phyloP scores from a whole-genome alignment of 345 rosid species.

The Acer negundo region DNA sequence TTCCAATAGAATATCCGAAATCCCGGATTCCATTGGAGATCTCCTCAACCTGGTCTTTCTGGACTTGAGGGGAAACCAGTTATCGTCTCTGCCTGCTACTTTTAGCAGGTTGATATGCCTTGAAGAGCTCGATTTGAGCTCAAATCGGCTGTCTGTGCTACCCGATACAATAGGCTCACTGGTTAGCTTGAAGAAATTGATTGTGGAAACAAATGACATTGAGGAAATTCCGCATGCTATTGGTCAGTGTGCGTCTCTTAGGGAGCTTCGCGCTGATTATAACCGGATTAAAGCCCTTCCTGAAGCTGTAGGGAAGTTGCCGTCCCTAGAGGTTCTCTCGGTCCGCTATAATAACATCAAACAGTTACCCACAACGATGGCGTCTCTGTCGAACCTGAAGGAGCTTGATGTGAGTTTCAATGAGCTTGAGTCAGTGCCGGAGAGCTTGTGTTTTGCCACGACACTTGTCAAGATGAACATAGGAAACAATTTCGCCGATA shows the following conservation, averaged over 20 bases:
- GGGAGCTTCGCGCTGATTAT: slow-evolving; percentile 83
- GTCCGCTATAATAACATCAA: slow-evolving; percentile 91
- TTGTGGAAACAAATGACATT: slow-evolving; percentile 78
- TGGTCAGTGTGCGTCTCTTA: slow-evolving; percentile 66
- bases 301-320: slow-evolving; percentile 91
- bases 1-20: slow-evolving; percentile 67
- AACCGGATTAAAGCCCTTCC: slow-evolving; percentile 97
- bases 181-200: slow-evolving; percentile 59
- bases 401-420: slow-evolving; percentile 96
- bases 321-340: slow-evolving; percentile 65
- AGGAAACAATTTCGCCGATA: slow-evolving; percentile 93
- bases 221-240: slow-evolving; percentile 87
- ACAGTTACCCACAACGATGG: slow-evolving; percentile 88
- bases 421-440: slow-evolving; percentile 95
- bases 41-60: slow-evolving; percentile 62
- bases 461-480: slow-evolving; percentile 84
- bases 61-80: slow-evolving; percentile 78
- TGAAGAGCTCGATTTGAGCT: slow-evolving; percentile 85
- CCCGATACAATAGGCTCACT: slow-evolving; percentile 82
- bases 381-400: slow-evolving; percentile 69
- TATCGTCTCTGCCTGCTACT: slow-evolving; percentile 66
- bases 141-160: slow-evolving; percentile 63
- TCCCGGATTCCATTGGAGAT: slow-evolving; percentile 80
- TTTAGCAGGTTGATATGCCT: slow-evolving; percentile 63
- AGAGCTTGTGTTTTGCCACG: slow-evolving; percentile 87